phyloP scores from a whole-genome alignment of 1,139 yeast species.

The Hanseniaspora gamundiae region DNA sequence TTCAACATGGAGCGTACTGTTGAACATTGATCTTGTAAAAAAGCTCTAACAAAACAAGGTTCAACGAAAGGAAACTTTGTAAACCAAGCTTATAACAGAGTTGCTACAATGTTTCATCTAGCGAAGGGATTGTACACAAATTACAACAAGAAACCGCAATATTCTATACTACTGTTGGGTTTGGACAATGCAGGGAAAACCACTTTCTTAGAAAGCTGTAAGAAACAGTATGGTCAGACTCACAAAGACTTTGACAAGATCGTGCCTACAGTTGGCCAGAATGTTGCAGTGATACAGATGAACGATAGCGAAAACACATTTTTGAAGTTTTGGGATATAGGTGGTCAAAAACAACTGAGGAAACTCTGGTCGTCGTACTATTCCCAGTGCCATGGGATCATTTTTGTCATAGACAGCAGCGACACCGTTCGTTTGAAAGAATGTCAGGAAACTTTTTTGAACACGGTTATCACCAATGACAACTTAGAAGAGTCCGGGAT shows the following conservation, averaged over 20 bases:
- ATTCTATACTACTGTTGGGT: slow-evolving; percentile 71
- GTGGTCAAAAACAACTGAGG: slow-evolving; percentile 79
- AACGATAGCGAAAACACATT: slow-evolving; percentile 30
- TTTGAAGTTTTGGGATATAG: slow-evolving; percentile 89
- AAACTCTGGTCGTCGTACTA: slow-evolving; percentile 83
- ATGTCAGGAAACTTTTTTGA: slow-evolving; percentile 41
- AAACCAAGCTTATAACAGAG: background rate
- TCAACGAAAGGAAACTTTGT: too few species aligned
- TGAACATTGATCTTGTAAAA: too few species aligned
- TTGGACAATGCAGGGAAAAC: slow-evolving; percentile 96
- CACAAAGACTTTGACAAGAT: slow-evolving; percentile 31
- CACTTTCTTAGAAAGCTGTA: slow-evolving; percentile 56
- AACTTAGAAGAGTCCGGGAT: slow-evolving; percentile 42
- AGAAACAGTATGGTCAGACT: slow-evolving; percentile 34
- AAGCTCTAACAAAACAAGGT: too few species aligned
- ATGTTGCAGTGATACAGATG: slow-evolving; percentile 41
- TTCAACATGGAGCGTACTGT: background rate
- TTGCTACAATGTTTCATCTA: slow-evolving; percentile 45
- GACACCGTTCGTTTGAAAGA: slow-evolving; percentile 76
- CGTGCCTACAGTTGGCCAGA: slow-evolving; percentile 69
- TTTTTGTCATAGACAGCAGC: slow-evolving; percentile 85
- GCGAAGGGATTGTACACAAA: slow-evolving; percentile 46
- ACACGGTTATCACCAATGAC: slow-evolving; percentile 37
- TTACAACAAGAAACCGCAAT: slow-evolving; percentile 50
- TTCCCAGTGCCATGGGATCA: slow-evolving; percentile 77